A percentile compares a stretch with the other conserved stretches of the same genome.
These are phyloP conservation scores for Suhomyces canberraensis DNA, from an alignment of 805 yeast genomes.

Conservation along the genomic window DNA sequence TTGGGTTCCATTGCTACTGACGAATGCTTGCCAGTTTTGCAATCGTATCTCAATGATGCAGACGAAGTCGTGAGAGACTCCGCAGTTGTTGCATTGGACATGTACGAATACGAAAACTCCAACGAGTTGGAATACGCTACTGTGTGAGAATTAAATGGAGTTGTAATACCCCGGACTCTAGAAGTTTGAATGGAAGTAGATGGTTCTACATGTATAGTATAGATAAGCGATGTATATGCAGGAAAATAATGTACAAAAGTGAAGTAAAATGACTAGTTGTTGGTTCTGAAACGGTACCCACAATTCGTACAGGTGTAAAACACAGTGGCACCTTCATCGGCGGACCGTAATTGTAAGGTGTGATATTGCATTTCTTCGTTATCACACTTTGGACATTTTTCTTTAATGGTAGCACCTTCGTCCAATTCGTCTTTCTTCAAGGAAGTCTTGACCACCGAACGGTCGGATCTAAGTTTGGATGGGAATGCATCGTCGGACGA, in stretches of 20 bases:
- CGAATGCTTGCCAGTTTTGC: conserved; percentile 86
- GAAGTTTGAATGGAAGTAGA: too few species aligned
- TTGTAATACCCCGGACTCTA: too few species aligned
- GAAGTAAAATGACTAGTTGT: conserved; percentile 48
- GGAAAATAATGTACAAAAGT: conserved; percentile 2
- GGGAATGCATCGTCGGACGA: conserved; percentile 95
- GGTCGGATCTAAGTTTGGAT: conserved; percentile 71
- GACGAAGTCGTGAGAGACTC: conserved; percentile 94
- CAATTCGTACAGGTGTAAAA: conserved; percentile 94
- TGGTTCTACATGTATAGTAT: neutral
- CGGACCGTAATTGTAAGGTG: conserved; percentile 92
- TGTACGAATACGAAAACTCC: conserved; percentile 94
- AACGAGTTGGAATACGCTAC: conserved; percentile 74
- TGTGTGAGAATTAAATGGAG: conserved; percentile 8
- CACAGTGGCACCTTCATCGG: conserved; percentile 99
- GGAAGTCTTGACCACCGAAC: conserved; percentile 86
- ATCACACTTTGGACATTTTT: conserved; percentile 98
- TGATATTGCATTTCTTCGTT: conserved; percentile 98
- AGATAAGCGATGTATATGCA: conserved; percentile 2
- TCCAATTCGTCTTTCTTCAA: conserved; percentile 74
- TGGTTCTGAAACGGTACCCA: conserved; percentile 91
- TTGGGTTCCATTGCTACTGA: conserved; percentile 95
- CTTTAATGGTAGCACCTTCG: conserved; percentile 96
- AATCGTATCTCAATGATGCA: conserved; percentile 71
- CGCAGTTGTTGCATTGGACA: conserved; percentile 95